These are phyloP conservation scores for Carex kokanica DNA, from an alignment of 176 grass and related monocot genomes.

Conservation along the genomic window DNA sequence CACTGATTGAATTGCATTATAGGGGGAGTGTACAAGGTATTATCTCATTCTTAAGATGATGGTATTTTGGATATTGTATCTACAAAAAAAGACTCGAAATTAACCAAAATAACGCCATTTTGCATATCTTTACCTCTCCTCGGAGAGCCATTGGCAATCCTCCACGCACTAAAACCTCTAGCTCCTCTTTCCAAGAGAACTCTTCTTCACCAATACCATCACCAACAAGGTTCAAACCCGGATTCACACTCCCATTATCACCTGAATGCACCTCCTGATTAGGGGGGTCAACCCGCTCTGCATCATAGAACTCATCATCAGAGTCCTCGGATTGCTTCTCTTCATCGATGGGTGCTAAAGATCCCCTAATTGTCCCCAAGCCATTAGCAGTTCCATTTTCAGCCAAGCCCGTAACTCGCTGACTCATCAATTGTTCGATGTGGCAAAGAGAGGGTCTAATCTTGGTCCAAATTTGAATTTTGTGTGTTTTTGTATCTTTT, in stretches of 20 bases:
- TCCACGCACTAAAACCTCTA: slow-evolving; percentile 71
- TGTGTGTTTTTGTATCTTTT: slow-evolving; percentile 43
- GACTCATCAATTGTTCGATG: slow-evolving; percentile 87
- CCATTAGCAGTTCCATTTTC: slow-evolving; percentile 22
- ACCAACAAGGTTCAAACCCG: slow-evolving; percentile 22
- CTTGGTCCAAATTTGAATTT: slow-evolving; percentile 65
- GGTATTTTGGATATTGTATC: background rate
- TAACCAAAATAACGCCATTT: slow-evolving; percentile 12
- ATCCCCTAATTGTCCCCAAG: background rate
- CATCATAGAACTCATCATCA: slow-evolving; percentile 94
- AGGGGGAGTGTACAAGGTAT: background rate
- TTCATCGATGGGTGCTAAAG: slow-evolving; percentile 42
- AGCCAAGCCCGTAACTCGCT: slow-evolving; percentile 45
- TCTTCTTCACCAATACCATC: slow-evolving; percentile 36
- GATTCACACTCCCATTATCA: slow-evolving; percentile 48
- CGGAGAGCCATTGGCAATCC: slow-evolving; percentile 95
- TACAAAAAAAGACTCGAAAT: background rate
- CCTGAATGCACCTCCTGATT: slow-evolving; percentile 52
- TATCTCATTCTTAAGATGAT: background rate
- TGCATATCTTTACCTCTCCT: slow-evolving; percentile 61
- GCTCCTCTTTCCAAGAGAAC: slow-evolving; percentile 85
- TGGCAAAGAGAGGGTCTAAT: slow-evolving; percentile 67
- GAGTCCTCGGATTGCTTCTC: slow-evolving; percentile 62
- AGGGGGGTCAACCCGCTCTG: slow-evolving; percentile 64
- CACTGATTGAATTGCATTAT: slow-evolving; percentile 11